Percentiles rank a stretch among this genome's conserved stretches.
phyloP scores from a whole-genome alignment of 179 eudicot genomes.

The Spinacia oleracea region DNA sequence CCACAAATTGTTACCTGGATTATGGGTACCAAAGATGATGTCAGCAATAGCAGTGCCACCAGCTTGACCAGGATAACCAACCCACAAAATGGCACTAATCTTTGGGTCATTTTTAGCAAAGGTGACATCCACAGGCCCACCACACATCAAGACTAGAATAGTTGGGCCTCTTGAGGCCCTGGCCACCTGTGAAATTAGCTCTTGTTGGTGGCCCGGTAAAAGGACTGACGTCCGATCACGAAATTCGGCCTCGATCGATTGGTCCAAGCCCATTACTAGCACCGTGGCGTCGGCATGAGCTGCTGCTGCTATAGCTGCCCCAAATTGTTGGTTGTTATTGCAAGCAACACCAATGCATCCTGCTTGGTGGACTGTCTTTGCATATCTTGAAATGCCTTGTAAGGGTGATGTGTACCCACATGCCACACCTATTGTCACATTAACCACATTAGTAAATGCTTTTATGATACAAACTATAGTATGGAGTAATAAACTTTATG shows the following conservation, averaged over 20 bases:
- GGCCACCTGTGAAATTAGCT: conserved; percentile 53
- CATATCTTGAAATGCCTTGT: conserved; percentile 76
- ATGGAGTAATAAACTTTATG: no score
- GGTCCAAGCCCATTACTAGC: conserved; percentile 83
- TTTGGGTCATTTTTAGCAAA: conserved; percentile 61
- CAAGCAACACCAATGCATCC: conserved; percentile 77
- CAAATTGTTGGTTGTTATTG: conserved; percentile 46
- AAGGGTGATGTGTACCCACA: conserved; percentile 78
- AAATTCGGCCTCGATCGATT: conserved; percentile 77
- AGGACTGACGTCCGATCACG: conserved; percentile 58
- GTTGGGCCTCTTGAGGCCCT: conserved; percentile 61
- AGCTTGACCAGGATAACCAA: conserved; percentile 82
- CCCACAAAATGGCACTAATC: conserved; percentile 69
- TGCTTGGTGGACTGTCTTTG: conserved; percentile 57
- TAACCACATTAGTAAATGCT: neutral
- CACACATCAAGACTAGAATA: conserved; percentile 68
- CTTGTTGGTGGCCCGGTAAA: conserved; percentile 85
- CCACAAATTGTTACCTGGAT: no score
- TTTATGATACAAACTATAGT: neutral
- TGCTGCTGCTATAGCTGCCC: conserved; percentile 65
- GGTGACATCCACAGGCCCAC: conserved; percentile 68
- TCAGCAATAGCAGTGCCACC: conserved; percentile 88
- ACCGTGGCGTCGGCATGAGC: conserved; percentile 82
- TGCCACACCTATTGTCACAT: conserved; percentile 52
- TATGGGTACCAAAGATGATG: conserved; percentile 69